Conservation (phyloP, 495 filamentous ascomycete genomes). For the Penicillium pulvis region DNA sequence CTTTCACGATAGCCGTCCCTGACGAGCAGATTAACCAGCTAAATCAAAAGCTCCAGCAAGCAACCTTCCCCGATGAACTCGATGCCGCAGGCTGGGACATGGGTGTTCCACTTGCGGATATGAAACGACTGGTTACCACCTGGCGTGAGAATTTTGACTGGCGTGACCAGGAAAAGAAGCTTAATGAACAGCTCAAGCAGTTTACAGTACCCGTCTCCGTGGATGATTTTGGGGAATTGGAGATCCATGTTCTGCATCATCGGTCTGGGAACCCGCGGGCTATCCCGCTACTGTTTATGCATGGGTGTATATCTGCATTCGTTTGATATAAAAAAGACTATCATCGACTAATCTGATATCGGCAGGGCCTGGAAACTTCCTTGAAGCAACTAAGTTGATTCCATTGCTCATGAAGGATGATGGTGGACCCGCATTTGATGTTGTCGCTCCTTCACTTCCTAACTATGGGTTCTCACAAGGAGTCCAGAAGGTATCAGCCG, state of each 20-base stretch:
- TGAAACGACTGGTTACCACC: conserved; percentile 45
- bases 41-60: conserved; percentile 42
- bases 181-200: conserved; percentile 46
- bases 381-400: conserved; percentile 66
- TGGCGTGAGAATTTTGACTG: conserved; percentile 54
- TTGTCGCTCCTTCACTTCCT: conserved; percentile 70
- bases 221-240: conserved; percentile 44
- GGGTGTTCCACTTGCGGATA: conserved; percentile 49
- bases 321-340: background rate
- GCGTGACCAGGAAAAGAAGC: conserved; percentile 40
- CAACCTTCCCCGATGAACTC: conserved; percentile 51
- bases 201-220: conserved; percentile 37
- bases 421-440: conserved; percentile 61
- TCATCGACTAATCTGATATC: background rate
- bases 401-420: conserved; percentile 52
- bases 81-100: conserved; percentile 48
- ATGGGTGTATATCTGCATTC: conserved; percentile 50
- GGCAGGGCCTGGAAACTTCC: conserved; percentile 67
- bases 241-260: conserved; percentile 56
- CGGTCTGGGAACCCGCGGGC: conserved; percentile 49
- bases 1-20: conserved; percentile 46
- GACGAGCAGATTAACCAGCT: conserved; percentile 41
- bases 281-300: conserved; percentile 62
- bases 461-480: conserved; percentile 70
- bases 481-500: conserved; percentile 42